A percentile compares a stretch with the other conserved stretches of the same genome.
Conservation (phyloP, 2,329 filamentous ascomycete species). For the Penicillium sp. region DNA sequence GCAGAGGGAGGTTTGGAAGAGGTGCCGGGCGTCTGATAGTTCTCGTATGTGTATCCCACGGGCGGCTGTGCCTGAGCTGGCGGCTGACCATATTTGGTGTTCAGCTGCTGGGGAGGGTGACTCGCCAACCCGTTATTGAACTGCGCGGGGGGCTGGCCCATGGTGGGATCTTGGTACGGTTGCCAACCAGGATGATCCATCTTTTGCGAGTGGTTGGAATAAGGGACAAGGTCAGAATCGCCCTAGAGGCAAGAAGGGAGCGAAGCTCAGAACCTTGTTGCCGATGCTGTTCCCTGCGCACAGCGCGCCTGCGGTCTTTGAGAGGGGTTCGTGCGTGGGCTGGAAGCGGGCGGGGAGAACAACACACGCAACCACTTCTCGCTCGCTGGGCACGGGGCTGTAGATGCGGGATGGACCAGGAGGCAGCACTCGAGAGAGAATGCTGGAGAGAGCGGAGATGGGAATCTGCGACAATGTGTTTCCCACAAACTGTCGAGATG, state of each 20-base stretch:
- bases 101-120: slow-evolving; percentile 43
- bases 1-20: slow-evolving; percentile 29
- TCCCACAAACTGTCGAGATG: slow-evolving; percentile 4
- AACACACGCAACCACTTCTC: slow-evolving; percentile 14
- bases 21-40: slow-evolving; percentile 50
- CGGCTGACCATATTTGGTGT: slow-evolving; percentile 46
- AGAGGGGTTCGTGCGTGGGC: slow-evolving; percentile 15
- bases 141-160: slow-evolving; percentile 54
- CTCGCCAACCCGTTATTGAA: slow-evolving; percentile 52
- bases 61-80: slow-evolving; percentile 46
- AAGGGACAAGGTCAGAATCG: not conserved
- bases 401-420: slow-evolving; percentile 22
- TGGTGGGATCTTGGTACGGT: slow-evolving; percentile 57
- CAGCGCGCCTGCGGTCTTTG: slow-evolving; percentile 25
- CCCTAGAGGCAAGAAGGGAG: slow-evolving; percentile 6
- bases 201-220: not conserved
- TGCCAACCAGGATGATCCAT: slow-evolving; percentile 58
- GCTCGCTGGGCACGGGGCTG: no score
- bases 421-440: slow-evolving; percentile 3
- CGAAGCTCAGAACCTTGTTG: slow-evolving; percentile 13
- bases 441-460: slow-evolving; percentile 2
- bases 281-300: slow-evolving; percentile 14
- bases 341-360: slow-evolving; percentile 20
- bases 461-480: slow-evolving; percentile 16
- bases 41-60: slow-evolving; percentile 61